A percentile compares a stretch with the other conserved stretches of the same genome.
Evolutionary conservation across 2,329 filamentous ascomycete genomes (phyloP).

Genomic region (Didymella pomorum): DNA sequence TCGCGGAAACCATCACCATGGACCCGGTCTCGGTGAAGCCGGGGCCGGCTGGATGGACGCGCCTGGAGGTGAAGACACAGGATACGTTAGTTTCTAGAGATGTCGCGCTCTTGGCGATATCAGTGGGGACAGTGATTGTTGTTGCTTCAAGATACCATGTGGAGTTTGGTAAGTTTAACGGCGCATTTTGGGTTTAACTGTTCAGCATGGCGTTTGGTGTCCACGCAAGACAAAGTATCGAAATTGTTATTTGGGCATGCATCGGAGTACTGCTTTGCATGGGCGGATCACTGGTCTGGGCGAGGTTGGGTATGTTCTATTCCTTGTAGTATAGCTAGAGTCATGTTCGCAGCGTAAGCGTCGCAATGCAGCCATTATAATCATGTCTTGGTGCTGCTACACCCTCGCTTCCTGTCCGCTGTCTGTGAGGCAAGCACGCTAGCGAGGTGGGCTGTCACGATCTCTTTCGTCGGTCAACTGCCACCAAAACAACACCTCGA

Average conservation of each 20-base stretch:
- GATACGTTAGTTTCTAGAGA: constrained; percentile 49
- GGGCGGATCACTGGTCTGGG: constrained; percentile 3
- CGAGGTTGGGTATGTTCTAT: neutral
- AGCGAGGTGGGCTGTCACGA: neutral
- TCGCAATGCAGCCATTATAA: constrained; percentile 4
- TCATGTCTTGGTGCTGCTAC: neutral
- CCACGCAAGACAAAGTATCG: constrained; percentile 20
- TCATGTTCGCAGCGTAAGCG: constrained; percentile 9
- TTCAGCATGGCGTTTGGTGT: constrained; percentile 23
- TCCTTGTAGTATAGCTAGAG: constrained; percentile 15
- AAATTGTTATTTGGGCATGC: constrained; percentile 20
- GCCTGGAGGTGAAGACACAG: constrained; percentile 44
- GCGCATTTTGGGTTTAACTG: constrained; percentile 7
- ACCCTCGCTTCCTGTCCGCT: neutral
- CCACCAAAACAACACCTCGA: neutral
- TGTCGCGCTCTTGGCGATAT: neutral
- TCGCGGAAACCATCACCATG: constrained; percentile 39
- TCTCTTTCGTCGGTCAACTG: neutral
- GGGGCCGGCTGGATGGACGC: constrained; percentile 48
- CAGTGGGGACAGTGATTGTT: neutral
- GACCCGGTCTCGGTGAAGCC: constrained; percentile 44
- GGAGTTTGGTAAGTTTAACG: constrained; percentile 9
- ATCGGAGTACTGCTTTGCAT: constrained; percentile 15
- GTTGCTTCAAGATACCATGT: constrained; percentile 11
- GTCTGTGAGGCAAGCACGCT: constrained; percentile 5